phyloP scores from a whole-genome alignment of 306 rosid species.

The Quercus suber region DNA sequence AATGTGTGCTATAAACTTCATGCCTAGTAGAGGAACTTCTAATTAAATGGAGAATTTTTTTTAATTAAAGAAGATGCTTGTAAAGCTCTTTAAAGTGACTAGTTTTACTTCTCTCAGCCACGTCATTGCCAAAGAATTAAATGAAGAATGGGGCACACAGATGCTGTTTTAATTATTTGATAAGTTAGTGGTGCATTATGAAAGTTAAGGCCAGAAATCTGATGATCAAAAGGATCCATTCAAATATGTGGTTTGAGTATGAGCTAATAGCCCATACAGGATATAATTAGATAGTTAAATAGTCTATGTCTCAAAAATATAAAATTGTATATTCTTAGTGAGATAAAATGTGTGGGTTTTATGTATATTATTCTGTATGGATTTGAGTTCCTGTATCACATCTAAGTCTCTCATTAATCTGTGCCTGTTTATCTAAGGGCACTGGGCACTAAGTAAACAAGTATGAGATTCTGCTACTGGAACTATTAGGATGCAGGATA shows the following conservation, averaged over 20 bases:
- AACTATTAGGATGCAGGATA: background rate
- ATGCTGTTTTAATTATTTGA: background rate
- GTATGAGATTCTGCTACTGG: background rate
- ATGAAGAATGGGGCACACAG: background rate
- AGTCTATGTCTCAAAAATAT: background rate
- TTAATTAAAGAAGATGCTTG: background rate
- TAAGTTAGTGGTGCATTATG: background rate
- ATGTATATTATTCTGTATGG: background rate
- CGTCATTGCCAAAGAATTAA: background rate
- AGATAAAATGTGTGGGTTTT: background rate
- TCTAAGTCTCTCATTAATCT: background rate
- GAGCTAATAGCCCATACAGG: background rate
- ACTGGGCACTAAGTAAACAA: background rate
- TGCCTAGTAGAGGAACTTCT: background rate
- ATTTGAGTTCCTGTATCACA: background rate
- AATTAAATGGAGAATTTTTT: background rate
- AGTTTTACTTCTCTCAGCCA: background rate
- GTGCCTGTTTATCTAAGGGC: background rate
- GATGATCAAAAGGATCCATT: background rate
- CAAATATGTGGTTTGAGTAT: background rate
- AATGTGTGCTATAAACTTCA: background rate
- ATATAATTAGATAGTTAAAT: background rate
- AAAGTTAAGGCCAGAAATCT: background rate
- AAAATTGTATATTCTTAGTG: background rate
- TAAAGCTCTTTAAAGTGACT: background rate